Evolutionary conservation across 345 rosid genomes (phyloP), one percentile per base, ranked within the genome.

Genomic region (Adansonia digitata): DNA sequence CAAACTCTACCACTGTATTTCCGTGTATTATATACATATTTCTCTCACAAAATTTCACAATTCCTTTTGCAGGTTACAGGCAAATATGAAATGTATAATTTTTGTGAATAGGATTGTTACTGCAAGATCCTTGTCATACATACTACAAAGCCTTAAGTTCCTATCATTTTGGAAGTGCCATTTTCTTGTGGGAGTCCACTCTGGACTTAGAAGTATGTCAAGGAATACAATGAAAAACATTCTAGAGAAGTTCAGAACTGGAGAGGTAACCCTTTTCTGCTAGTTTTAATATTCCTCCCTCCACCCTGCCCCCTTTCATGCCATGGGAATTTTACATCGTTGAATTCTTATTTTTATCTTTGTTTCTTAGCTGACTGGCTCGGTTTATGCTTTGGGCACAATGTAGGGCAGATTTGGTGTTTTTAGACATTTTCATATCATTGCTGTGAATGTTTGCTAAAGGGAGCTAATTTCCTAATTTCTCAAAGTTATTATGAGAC

Each of bases 61-160:
- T 75, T 71, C 61, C 12, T 51, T 74, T 85, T 84, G 64, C 97
- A 94, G 97, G 89, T 79, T 86, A 66, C 97, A 83, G 75, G 89
- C 88, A 69, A 78, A 91, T 77, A 86, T 86, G 90, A 94, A 94
- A 82, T 88, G 97, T 78, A 89, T 94, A 85, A 78, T 94, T 74
- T 94, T 94, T 83, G 98, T 92, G 73, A 91, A 89, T 82, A 92
- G 98, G 87, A 89, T 94, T 75, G 82, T 91, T 68, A 90, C 85
- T 75, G 98, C 98, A 13, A 89, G 93, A 84, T 81, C 92, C 62
- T 77, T 94, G 81, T 82, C 97, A 66, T 84, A 77, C 82, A 72
- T 94, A 75, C 86, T 94, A 53, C 91, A 89, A 81, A 89, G 83
- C 31, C 84, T 89, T 65, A 80, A 83, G 79, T 69, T 87, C 72